A percentile compares a stretch with the other conserved stretches of the same genome.
Conservation (phyloP, 495 filamentous ascomycete species). For the Parachaetomium inaequale region DNA sequence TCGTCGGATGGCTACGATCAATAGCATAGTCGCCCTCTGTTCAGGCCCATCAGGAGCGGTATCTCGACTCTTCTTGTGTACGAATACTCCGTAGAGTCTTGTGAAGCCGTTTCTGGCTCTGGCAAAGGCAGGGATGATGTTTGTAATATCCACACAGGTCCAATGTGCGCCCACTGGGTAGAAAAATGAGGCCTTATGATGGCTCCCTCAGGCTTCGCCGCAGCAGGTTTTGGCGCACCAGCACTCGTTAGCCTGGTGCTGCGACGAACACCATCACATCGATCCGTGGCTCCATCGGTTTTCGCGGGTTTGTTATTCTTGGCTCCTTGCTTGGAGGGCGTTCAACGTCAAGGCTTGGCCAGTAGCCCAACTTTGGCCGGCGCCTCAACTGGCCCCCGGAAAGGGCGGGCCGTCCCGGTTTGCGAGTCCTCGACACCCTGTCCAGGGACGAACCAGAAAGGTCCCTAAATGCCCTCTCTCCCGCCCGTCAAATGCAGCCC, state of each 20-base stretch:
- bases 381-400: not conserved
- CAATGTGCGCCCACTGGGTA: not conserved
- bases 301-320: not conserved
- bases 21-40: too few species aligned
- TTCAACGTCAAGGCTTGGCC: not conserved
- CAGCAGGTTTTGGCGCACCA: not conserved
- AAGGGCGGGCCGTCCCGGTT: not conserved
- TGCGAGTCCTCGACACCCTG: not conserved
- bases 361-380: not conserved
- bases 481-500: not conserved
- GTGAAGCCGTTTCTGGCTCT: not conserved
- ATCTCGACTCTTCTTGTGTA: too few species aligned
- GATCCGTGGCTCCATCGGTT: not conserved
- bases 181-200: not conserved
- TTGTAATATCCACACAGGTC: not conserved
- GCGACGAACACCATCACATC: not conserved
- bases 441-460: not conserved
- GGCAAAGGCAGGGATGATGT: too few species aligned
- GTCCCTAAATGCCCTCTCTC: not conserved
- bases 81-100: too few species aligned
- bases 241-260: not conserved
- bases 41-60: too few species aligned
- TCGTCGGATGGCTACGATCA: too few species aligned
- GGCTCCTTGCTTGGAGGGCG: not conserved
- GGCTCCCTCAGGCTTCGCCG: not conserved